Percentiles rank a stretch among this genome's conserved stretches.
Evolutionary conservation across 176 grass and related monocot genomes (phyloP).

Genomic region (Oryza officinalis): DNA sequence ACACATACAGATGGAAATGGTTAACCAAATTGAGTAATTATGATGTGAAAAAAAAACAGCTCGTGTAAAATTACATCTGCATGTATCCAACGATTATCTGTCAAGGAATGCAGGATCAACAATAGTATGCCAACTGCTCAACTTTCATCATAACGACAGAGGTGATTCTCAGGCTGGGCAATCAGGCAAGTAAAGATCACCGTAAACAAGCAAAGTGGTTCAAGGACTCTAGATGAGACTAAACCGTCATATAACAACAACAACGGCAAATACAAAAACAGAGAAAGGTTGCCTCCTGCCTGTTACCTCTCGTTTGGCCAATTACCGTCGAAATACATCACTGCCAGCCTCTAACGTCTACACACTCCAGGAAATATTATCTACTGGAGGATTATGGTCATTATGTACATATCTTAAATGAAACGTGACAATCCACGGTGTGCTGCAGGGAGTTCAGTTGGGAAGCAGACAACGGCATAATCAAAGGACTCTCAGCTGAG

Average conservation of each 20-base stretch:
- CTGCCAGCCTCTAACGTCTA: constrained; percentile 24
- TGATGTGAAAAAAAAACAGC: not conserved
- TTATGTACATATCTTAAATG: constrained; percentile 46
- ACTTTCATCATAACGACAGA: not conserved
- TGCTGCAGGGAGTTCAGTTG: not conserved
- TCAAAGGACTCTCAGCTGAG: constrained; percentile 85
- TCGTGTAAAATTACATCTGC: not conserved
- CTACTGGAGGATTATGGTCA: constrained; percentile 41
- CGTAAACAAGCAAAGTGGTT: constrained; percentile 20
- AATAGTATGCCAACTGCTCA: constrained; percentile 10
- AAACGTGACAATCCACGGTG: constrained; percentile 4
- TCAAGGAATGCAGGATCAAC: not conserved
- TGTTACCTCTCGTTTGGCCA: constrained; percentile 13
- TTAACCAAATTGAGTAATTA: not conserved
- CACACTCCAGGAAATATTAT: constrained; percentile 41
- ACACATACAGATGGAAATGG: not conserved
- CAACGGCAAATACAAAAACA: not conserved
- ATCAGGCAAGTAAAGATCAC: constrained; percentile 15
- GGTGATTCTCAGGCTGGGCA: constrained; percentile 24
- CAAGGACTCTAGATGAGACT: constrained; percentile 12
- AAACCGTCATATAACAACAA: not conserved
- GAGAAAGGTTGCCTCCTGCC: constrained; percentile 16
- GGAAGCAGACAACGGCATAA: constrained; percentile 20
- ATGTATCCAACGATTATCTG: not conserved
- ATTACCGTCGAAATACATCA: constrained; percentile 25